Percentiles rank a stretch among this genome's conserved stretches.
These are phyloP conservation scores for Kwoniella europaea DNA, from an alignment of 768 basidiomycete species.

Conservation along the genomic window DNA sequence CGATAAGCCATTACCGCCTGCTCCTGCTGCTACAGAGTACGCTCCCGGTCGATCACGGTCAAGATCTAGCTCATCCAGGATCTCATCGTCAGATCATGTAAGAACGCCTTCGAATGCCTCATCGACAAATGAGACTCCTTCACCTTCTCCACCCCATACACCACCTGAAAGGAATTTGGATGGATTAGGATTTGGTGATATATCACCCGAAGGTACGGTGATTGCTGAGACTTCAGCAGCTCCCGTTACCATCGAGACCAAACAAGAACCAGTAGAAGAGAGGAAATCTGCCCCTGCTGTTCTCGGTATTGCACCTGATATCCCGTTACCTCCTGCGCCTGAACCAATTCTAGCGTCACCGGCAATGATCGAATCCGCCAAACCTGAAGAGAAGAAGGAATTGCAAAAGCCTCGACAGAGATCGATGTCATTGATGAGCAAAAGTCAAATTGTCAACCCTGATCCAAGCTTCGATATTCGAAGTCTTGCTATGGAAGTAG, in stretches of 20 bases:
- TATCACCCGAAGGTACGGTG: slow-evolving; percentile 5
- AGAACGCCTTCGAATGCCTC: slow-evolving; percentile 46
- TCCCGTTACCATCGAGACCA: background rate
- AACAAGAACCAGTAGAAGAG: slow-evolving; percentile 3
- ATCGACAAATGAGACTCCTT: slow-evolving; percentile 41
- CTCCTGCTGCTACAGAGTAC: slow-evolving; percentile 4
- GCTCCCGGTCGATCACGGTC: slow-evolving; percentile 6
- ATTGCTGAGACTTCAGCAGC: slow-evolving; percentile 1
- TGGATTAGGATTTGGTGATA: slow-evolving; percentile 25
- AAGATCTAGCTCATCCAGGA: slow-evolving; percentile 20
- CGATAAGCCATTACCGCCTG: slow-evolving; percentile 9
- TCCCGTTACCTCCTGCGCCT: slow-evolving; percentile 38
- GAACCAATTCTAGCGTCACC: slow-evolving; percentile 7
- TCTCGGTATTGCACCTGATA: slow-evolving; percentile 34
- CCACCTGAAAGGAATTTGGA: slow-evolving; percentile 32
- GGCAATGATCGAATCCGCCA: slow-evolving; percentile 57
- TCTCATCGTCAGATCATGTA: slow-evolving; percentile 41
- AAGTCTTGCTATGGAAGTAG: slow-evolving; percentile 30
- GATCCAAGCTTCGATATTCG: slow-evolving; percentile 25
- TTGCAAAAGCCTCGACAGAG: slow-evolving; percentile 85
- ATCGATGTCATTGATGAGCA: slow-evolving; percentile 74
- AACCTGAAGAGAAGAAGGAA: slow-evolving; percentile 65
- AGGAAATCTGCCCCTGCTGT: slow-evolving; percentile 25
- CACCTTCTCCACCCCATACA: slow-evolving; percentile 49
- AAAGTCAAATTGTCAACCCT: slow-evolving; percentile 25